Conservation (phyloP, 2,329 filamentous ascomycete genomes). For the Magnaporthiopsis rhizophila region DNA sequence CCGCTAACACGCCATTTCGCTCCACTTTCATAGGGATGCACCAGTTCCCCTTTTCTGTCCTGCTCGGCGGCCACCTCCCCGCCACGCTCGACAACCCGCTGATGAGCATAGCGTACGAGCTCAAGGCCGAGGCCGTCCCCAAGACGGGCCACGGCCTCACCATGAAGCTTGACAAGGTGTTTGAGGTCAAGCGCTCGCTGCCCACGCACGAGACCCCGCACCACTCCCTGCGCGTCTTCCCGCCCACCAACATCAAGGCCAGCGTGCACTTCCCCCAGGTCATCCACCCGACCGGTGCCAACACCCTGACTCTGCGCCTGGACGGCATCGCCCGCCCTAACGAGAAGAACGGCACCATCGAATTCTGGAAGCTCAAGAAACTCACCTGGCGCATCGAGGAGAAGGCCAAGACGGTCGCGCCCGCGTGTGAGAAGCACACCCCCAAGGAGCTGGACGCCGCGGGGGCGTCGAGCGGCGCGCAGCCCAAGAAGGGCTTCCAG, state of each 20-base stretch:
- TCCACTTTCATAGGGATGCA: constrained; percentile 46
- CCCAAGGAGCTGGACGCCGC: constrained; percentile 36
- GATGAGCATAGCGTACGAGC: constrained; percentile 68
- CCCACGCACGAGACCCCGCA: constrained; percentile 68
- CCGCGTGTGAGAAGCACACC: constrained; percentile 70
- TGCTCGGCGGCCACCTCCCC: constrained; percentile 80
- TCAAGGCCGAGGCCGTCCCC: constrained; percentile 59
- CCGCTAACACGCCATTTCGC: background rate
- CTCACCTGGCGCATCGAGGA: constrained; percentile 92
- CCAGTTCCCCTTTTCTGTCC: constrained; percentile 79
- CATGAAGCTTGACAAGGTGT: constrained; percentile 56
- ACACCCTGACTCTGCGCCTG: constrained; percentile 71
- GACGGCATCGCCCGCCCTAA: constrained; percentile 75
- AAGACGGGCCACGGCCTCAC: constrained; percentile 40
- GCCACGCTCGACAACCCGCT: constrained; percentile 70
- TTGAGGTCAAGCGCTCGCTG: constrained; percentile 74
- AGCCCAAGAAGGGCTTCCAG: constrained; percentile 54
- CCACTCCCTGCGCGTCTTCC: constrained; percentile 88
- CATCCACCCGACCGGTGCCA: constrained; percentile 77
- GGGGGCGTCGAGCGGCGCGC: constrained; percentile 25
- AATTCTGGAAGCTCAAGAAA: constrained; percentile 81
- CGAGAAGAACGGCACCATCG: constrained; percentile 60
- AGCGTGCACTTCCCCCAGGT: constrained; percentile 74
- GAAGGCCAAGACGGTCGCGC: constrained; percentile 68
- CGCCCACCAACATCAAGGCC: constrained; percentile 87